These are phyloP conservation scores for Fusarium sp. DNA, from an alignment of 2,329 filamentous ascomycete genomes.

Conservation along the genomic window DNA sequence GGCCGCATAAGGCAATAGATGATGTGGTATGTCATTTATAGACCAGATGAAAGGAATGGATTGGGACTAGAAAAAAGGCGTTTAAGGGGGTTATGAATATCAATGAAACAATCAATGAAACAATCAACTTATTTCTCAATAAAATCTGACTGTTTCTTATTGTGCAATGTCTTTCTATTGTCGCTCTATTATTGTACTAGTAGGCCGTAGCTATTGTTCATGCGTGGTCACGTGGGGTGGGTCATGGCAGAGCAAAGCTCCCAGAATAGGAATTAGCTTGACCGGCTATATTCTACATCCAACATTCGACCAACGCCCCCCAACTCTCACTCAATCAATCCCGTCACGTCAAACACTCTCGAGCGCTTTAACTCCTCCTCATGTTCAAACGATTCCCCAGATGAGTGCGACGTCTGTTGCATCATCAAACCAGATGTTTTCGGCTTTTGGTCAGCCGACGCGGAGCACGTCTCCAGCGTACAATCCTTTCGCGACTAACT, in stretches of 20 bases:
- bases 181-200: slow-evolving; percentile 3
- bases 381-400: slow-evolving; percentile 51
- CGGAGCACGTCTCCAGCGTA: slow-evolving; percentile 49
- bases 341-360: slow-evolving; percentile 25
- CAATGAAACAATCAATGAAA: slow-evolving; percentile 23
- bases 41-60: neutral
- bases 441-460: slow-evolving; percentile 52
- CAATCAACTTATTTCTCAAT: slow-evolving; percentile 1
- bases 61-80: slow-evolving; percentile 22
- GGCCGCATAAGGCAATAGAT: slow-evolving; percentile 37
- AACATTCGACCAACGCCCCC: slow-evolving; percentile 23
- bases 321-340: neutral
- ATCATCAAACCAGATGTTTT: slow-evolving; percentile 56
- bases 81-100: slow-evolving; percentile 23
- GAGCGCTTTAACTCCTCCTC: slow-evolving; percentile 37
- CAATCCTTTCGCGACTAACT: slow-evolving; percentile 52
- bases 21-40: neutral
- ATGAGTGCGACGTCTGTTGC: slow-evolving; percentile 56
- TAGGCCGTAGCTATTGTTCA: slow-evolving; percentile 5
- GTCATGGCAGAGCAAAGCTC: slow-evolving; percentile 34
- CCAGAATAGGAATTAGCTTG: slow-evolving; percentile 40
- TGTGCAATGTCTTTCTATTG: neutral
- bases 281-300: slow-evolving; percentile 33
- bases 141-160: neutral
- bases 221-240: slow-evolving; percentile 39